phyloP scores from a whole-genome alignment of 768 basidiomycete species.

The Hygrocybe punicea region DNA sequence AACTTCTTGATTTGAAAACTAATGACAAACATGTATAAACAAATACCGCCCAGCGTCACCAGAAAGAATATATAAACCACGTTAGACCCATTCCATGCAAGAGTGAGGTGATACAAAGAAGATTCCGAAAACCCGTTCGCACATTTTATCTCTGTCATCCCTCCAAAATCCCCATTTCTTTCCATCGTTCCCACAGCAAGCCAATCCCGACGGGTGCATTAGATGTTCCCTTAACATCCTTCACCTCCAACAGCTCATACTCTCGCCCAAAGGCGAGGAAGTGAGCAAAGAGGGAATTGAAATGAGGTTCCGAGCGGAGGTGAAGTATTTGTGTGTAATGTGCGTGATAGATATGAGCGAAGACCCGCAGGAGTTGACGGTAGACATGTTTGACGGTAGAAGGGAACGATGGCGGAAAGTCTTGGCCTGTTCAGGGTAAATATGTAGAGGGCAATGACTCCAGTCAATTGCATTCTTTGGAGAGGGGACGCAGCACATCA shows the following conservation, averaged over 20 bases:
- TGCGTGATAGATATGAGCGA: conserved; percentile 96
- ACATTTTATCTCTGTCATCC: neutral
- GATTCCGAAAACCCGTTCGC: neutral
- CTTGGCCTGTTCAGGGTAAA: conserved; percentile 57
- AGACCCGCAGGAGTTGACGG: conserved; percentile 92
- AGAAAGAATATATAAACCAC: no score
- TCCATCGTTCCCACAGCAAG: conserved; percentile 84
- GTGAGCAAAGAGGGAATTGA: conserved; percentile 97
- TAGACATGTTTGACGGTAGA: conserved; percentile 93
- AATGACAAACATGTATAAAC: no score
- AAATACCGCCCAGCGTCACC: no score
- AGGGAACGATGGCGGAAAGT: conserved; percentile 86
- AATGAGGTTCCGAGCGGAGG: conserved; percentile 90
- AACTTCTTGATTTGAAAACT: neutral
- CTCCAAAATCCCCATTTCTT: conserved; percentile 69
- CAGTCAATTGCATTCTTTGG: no score
- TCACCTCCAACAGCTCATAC: conserved; percentile 87
- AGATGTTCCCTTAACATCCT: conserved; percentile 76
- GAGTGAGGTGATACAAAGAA: neutral
- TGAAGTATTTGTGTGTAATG: conserved; percentile 92
- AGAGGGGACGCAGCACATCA: conserved; percentile 47
- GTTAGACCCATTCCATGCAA: no score
- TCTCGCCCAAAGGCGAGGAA: conserved; percentile 95
- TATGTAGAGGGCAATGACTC: neutral
- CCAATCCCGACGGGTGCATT: conserved; percentile 69